These are phyloP conservation scores for Lentinula boryana DNA, from an alignment of 768 basidiomycete species.

Conservation along the genomic window DNA sequence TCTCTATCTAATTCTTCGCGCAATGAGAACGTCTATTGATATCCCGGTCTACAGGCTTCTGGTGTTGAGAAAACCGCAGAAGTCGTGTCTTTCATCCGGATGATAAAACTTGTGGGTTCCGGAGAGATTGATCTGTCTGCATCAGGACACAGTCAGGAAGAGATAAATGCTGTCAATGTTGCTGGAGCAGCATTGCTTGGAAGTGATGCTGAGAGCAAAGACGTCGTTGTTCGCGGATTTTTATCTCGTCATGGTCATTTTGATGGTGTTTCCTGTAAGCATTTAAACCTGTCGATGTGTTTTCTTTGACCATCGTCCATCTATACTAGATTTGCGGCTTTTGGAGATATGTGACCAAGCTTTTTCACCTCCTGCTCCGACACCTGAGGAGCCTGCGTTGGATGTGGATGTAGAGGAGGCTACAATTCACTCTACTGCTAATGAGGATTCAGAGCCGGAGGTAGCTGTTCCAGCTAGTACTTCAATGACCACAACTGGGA, in stretches of 20 bases:
- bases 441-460: conserved; percentile 23
- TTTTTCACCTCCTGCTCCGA: conserved; percentile 38
- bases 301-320: conserved; percentile 1
- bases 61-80: conserved; percentile 37
- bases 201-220: conserved; percentile 45
- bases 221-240: conserved; percentile 47
- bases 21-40: background rate
- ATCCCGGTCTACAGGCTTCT: background rate
- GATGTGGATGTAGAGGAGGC: conserved; percentile 13
- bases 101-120: conserved; percentile 44
- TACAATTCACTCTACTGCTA: conserved; percentile 16
- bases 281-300: background rate
- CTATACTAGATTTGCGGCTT: conserved; percentile 49
- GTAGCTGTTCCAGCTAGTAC: conserved; percentile 31
- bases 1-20: background rate
- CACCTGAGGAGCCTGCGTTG: conserved; percentile 32
- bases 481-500: conserved; percentile 34
- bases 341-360: conserved; percentile 51
- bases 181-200: conserved; percentile 50
- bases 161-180: conserved; percentile 49
- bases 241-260: conserved; percentile 53
- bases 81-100: conserved; percentile 52
- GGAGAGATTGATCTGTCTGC: conserved; percentile 36
- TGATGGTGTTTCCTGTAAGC: conserved; percentile 61
- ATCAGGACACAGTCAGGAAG: conserved; percentile 41